A percentile compares a stretch with the other conserved stretches of the same genome.
These are phyloP conservation scores for Thinopyrum elongatum DNA, from an alignment of 176 grass and related monocot species.

Conservation along the genomic window DNA sequence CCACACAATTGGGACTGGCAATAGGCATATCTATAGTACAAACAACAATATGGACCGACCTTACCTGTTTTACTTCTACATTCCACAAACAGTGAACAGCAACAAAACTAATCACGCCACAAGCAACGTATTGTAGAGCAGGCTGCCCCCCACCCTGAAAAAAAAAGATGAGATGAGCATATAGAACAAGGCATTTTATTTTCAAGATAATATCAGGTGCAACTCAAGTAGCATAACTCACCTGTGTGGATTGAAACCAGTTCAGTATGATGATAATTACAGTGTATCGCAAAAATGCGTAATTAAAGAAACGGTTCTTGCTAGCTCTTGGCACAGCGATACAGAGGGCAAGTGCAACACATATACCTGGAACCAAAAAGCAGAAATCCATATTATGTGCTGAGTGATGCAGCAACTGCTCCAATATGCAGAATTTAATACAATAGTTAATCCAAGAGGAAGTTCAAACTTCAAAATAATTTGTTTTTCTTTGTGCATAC, in stretches of 20 bases:
- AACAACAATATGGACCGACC: background rate
- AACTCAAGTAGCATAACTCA: slow-evolving; percentile 3
- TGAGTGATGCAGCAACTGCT: background rate
- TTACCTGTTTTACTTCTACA: slow-evolving; percentile 73
- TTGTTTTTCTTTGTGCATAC: background rate
- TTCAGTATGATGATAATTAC: slow-evolving; percentile 89
- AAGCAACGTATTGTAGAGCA: slow-evolving; percentile 70
- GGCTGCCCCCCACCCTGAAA: slow-evolving; percentile 40
- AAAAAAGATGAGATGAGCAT: background rate
- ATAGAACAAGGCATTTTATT: slow-evolving; percentile 3
- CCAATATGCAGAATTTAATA: background rate
- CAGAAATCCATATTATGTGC: slow-evolving; percentile 6
- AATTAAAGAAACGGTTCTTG: slow-evolving; percentile 63
- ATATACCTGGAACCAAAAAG: slow-evolving; percentile 56
- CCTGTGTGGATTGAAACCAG: slow-evolving; percentile 92
- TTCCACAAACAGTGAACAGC: slow-evolving; percentile 71
- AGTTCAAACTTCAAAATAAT: background rate
- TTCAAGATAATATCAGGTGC: background rate
- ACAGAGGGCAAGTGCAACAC: slow-evolving; percentile 80
- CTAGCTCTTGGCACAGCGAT: slow-evolving; percentile 75
- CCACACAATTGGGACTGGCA: background rate
- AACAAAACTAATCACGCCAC: slow-evolving; percentile 69
- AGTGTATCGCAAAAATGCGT: slow-evolving; percentile 74
- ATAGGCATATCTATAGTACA: background rate
- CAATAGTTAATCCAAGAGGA: background rate